Percentiles rank a stretch among this genome's conserved stretches.
Conservation (phyloP, 441 rosid species). For the Corymbia calophylla region DNA sequence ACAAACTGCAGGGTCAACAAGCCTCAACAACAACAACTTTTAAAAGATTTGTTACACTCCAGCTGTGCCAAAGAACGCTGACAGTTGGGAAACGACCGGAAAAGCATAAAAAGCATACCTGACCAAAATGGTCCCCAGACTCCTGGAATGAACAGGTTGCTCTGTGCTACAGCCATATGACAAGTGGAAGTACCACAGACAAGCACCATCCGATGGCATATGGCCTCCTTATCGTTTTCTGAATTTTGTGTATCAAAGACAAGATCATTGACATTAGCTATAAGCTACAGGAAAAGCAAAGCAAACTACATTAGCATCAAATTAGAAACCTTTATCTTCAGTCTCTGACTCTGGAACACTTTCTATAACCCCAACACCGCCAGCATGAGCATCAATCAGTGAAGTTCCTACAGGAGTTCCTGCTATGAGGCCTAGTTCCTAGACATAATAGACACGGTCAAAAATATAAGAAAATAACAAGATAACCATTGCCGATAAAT, state of each 20-base stretch:
- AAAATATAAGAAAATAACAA: not conserved
- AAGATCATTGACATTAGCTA: not conserved
- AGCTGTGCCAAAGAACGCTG: not conserved
- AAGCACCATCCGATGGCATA: slow-evolving; percentile 76
- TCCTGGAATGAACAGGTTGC: slow-evolving; percentile 90
- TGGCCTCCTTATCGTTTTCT: slow-evolving; percentile 59
- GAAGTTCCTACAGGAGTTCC: slow-evolving; percentile 93
- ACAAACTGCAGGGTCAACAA: not conserved
- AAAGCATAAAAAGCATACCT: slow-evolving; percentile 34
- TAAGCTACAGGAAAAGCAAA: not conserved
- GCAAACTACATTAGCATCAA: not conserved
- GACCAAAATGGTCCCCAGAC: slow-evolving; percentile 99
- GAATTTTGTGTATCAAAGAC: slow-evolving; percentile 1
- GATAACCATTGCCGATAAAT: not conserved
- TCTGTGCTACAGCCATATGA: slow-evolving; percentile 87
- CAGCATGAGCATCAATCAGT: slow-evolving; percentile 97
- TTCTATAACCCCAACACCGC: slow-evolving; percentile 96
- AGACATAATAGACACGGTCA: slow-evolving; percentile 10
- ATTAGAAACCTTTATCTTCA: slow-evolving; percentile 43
- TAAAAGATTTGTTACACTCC: not conserved
- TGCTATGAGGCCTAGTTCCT: slow-evolving; percentile 75
- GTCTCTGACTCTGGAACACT: slow-evolving; percentile 41
- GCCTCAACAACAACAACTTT: not conserved
- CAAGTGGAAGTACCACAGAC: slow-evolving; percentile 97
- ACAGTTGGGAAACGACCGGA: not conserved